Evolutionary conservation across 305 asterid species (phyloP).

Genomic region (Fraxinus velutina): DNA sequence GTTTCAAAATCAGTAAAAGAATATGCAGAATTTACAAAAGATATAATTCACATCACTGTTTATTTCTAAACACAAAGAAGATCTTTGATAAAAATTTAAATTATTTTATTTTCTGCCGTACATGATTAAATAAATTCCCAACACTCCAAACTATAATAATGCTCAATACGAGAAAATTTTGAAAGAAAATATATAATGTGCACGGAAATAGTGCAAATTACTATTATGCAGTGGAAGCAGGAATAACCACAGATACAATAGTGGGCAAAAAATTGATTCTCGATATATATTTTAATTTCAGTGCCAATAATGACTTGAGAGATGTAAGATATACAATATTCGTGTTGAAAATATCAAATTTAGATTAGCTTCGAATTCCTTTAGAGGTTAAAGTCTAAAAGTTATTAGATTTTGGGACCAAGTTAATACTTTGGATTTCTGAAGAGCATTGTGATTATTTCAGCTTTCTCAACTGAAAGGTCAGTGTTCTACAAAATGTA

Average conservation of each 20-base stretch:
- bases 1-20: too few species aligned
- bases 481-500: conserved; percentile 70
- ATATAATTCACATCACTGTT: too few species aligned
- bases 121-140: too few species aligned
- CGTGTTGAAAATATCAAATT: background rate
- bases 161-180: too few species aligned
- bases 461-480: too few species aligned
- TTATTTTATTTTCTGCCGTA: too few species aligned
- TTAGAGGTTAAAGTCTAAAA: background rate
- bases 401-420: conserved; percentile 53
- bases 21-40: too few species aligned
- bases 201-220: too few species aligned
- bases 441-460: conserved; percentile 51
- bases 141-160: background rate
- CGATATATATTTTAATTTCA: background rate
- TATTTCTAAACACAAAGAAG: too few species aligned
- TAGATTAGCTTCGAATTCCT: background rate
- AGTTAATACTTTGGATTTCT: conserved; percentile 69
- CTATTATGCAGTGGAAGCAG: background rate
- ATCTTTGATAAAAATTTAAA: too few species aligned
- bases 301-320: background rate
- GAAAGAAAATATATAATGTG: too few species aligned
- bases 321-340: background rate
- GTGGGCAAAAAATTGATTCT: background rate
- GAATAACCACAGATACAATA: background rate